These are phyloP conservation scores for Pulveroboletus sp. DNA, from an alignment of 768 basidiomycete species.

Conservation along the genomic window DNA sequence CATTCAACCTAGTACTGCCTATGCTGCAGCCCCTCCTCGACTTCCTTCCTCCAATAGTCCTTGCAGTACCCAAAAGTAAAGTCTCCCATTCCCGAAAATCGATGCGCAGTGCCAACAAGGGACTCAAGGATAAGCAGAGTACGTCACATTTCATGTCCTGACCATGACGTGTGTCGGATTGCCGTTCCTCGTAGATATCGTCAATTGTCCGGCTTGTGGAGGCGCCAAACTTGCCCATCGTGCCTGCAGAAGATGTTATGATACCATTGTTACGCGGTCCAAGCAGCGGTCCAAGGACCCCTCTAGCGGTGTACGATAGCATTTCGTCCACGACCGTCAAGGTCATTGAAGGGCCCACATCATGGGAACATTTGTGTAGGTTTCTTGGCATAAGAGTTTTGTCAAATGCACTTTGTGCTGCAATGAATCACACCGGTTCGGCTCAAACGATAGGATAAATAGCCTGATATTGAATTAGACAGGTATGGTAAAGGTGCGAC, in stretches of 20 bases:
- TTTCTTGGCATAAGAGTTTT: not conserved
- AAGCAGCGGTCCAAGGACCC: constrained; percentile 15
- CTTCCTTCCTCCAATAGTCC: constrained; percentile 80
- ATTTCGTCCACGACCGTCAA: not conserved
- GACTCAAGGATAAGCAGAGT: constrained; percentile 92
- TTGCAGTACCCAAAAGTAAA: constrained; percentile 94
- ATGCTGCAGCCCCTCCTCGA: constrained; percentile 51
- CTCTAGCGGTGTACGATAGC: not conserved
- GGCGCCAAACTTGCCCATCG: constrained; percentile 84
- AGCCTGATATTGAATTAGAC: no score
- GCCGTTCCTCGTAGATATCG: constrained; percentile 57
- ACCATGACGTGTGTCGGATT: constrained; percentile 3
- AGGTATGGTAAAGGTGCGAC: no score
- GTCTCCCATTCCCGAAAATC: constrained; percentile 88
- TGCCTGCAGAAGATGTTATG: constrained; percentile 77
- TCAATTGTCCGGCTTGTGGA: constrained; percentile 88
- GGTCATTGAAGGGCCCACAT: not conserved
- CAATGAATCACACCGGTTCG: no score
- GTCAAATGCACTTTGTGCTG: no score
- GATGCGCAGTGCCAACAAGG: constrained; percentile 95
- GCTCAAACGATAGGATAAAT: no score
- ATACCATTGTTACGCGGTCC: constrained; percentile 25
- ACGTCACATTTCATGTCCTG: constrained; percentile 6
- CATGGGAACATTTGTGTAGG: constrained; percentile 3
- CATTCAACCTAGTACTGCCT: constrained; percentile 36